Conservation (phyloP, 2,329 filamentous ascomycete species). For the Paramyrothecium roridum region DNA sequence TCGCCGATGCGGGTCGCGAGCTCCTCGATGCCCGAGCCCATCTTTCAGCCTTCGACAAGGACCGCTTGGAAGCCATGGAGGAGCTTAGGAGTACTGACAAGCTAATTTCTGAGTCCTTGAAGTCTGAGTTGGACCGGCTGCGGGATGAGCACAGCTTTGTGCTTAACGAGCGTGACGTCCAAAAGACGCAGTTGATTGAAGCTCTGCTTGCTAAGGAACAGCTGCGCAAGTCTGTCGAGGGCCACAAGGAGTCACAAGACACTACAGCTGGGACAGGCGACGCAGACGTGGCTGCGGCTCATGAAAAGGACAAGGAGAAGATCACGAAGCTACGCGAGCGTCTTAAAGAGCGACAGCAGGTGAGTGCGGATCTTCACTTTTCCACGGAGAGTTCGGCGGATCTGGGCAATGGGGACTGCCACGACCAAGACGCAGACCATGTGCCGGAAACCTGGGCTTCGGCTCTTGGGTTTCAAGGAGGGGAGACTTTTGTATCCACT, state of each 20-base stretch:
- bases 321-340: constrained; percentile 55
- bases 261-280: constrained; percentile 29
- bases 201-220: constrained; percentile 59
- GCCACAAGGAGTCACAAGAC: constrained; percentile 39
- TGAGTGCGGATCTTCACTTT: constrained; percentile 34
- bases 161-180: constrained; percentile 50
- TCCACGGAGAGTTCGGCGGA: constrained; percentile 5
- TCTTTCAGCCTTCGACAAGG: constrained; percentile 51
- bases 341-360: constrained; percentile 56
- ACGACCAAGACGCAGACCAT: background rate
- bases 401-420: constrained; percentile 1
- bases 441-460: background rate
- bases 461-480: background rate
- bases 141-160: constrained; percentile 48
- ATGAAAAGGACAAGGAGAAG: constrained; percentile 46
- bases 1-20: constrained; percentile 54
- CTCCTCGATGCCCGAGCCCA: constrained; percentile 50
- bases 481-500: too few species aligned
- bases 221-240: constrained; percentile 52
- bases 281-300: constrained; percentile 28
- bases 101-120: constrained; percentile 55
- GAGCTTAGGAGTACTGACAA: constrained; percentile 58
- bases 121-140: constrained; percentile 53
- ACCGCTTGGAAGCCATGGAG: constrained; percentile 51
- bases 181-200: constrained; percentile 58